Base-by-base conservation (phyloP, 139 green algal species). In the Deuterostichococcus epilithicus region DNA sequence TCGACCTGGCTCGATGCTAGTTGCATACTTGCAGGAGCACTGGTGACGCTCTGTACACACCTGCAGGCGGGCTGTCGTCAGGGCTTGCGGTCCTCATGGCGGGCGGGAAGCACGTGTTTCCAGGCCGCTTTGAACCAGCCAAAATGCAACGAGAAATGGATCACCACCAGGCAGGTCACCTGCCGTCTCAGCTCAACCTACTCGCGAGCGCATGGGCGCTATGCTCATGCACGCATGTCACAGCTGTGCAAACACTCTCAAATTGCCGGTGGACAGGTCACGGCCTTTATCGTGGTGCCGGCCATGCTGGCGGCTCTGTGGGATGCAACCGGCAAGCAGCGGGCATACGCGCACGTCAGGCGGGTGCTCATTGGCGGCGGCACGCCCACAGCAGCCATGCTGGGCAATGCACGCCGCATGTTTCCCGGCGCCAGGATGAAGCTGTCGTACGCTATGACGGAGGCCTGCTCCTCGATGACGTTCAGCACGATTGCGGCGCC, bases 371-470 rank as follows among this genome's bases (percentile, higher is more conserved):
- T 91, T n/a, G 86, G 86, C 32, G 85, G 76, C 30, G 86, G 85
- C 26, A 30, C 44, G 3, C 52, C 52, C 10, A 28, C 13, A n/a
- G 52, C 26, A 5, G 52, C 13, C 26, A 35, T 83, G 22, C 37
- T 83, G 23, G 5, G 34, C 0, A 38, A n/a, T 28, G 28, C 83
- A 23, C 60, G 32, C 37, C 6, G 26, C 0, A 58, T 86, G 33
- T 90, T 95, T 63, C 92, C 91, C 0, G 39, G 74, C 5, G 91
- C 92, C 6, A 47, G 45, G 1, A 52, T 97, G 25, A 76, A 79
- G 52, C 88, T 82, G 0, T 93, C 94, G 3, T 97, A 97, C 76
- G 94, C 93, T 67, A 96, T 97, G 91, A 97, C 93, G 5, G 94
- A 97, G 47, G 86, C 83, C 2, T 83, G 73, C 70, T 95, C 90